Evolutionary conservation across 2,329 filamentous ascomycete species (phyloP).

Genomic region (Ophiostoma sp.): DNA sequence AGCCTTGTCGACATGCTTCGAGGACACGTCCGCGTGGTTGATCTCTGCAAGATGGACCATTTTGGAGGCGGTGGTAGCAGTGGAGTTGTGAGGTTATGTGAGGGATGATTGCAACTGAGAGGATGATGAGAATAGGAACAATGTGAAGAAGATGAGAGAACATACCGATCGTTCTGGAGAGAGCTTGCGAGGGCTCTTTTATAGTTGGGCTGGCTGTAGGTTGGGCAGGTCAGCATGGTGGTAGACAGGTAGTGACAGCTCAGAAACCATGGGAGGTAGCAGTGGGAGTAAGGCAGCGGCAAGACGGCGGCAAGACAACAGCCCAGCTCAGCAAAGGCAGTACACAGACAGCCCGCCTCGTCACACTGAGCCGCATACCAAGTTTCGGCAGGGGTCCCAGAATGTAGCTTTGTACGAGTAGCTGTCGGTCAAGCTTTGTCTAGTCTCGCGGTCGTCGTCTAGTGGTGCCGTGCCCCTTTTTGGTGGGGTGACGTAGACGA

Average conservation of each 20-base stretch:
- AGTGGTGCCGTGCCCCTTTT: slow-evolving; percentile 17
- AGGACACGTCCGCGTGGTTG: slow-evolving; percentile 31
- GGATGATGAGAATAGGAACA: background rate
- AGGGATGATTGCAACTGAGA: background rate
- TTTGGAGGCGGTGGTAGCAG: slow-evolving; percentile 25
- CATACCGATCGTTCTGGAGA: background rate
- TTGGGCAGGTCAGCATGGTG: background rate
- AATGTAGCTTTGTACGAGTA: background rate
- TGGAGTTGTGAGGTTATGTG: background rate
- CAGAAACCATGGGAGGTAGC: background rate
- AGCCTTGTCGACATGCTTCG: slow-evolving; percentile 33
- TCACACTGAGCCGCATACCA: background rate
- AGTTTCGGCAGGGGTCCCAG: background rate
- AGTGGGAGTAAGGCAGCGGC: background rate
- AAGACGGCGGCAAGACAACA: slow-evolving; percentile 5
- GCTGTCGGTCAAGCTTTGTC: background rate
- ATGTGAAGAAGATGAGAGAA: background rate
- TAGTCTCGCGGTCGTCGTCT: background rate
- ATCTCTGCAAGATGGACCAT: slow-evolving; percentile 51
- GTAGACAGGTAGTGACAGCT: background rate
- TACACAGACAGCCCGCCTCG: background rate
- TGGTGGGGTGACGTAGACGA: slow-evolving; percentile 21
- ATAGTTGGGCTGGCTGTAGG: slow-evolving; percentile 10
- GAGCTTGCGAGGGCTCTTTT: slow-evolving; percentile 1
- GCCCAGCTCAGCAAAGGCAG: background rate